Percentiles rank a stretch among this genome's conserved stretches.
Evolutionary conservation across 352 stramenopile species (phyloP).

Genomic region (Pythium biforme): DNA sequence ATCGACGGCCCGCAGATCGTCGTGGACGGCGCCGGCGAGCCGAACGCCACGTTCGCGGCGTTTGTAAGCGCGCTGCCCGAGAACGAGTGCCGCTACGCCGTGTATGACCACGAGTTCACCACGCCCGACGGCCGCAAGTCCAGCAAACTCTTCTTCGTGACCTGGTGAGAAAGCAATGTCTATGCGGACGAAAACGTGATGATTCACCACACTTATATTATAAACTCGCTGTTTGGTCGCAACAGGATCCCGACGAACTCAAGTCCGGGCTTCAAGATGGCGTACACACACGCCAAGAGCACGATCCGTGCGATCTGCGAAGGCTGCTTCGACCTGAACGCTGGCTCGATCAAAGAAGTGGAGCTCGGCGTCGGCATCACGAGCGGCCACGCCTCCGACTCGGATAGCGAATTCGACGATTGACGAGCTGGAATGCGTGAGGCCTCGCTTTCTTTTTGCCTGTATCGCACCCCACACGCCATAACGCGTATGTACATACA

Average conservation of each 20-base stretch:
- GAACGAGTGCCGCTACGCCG: constrained; percentile 82
- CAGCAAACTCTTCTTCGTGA: constrained; percentile 88
- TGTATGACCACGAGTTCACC: constrained; percentile 85
- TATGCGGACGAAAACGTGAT: too few relatives aligned
- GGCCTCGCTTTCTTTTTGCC: too few relatives aligned
- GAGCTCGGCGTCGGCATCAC: constrained; percentile 61
- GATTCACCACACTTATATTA: too few relatives aligned
- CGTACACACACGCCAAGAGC: constrained; percentile 86
- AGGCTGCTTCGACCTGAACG: constrained; percentile 79
- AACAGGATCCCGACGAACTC: constrained; percentile 75
- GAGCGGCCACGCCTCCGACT: constrained; percentile 65
- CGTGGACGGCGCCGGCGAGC: constrained; percentile 54
- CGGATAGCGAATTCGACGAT: constrained; percentile 85
- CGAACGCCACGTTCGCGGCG: constrained; percentile 46
- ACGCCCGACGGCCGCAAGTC: constrained; percentile 79
- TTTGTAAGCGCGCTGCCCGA: constrained; percentile 68
- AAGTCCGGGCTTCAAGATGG: constrained; percentile 85
- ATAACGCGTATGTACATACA: too few relatives aligned
- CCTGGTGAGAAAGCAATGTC: too few relatives aligned
- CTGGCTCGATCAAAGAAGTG: constrained; percentile 70
- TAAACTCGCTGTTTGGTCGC: neutral
- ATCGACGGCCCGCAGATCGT: constrained; percentile 75
- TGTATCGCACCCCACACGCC: too few relatives aligned
- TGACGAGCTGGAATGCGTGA: constrained; percentile 19
- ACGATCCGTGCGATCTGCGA: constrained; percentile 76